Percentiles rank a stretch among this genome's conserved stretches.
These are phyloP conservation scores for Vachellia collinsii DNA, from an alignment of 306 rosid genomes.

Conservation along the genomic window DNA sequence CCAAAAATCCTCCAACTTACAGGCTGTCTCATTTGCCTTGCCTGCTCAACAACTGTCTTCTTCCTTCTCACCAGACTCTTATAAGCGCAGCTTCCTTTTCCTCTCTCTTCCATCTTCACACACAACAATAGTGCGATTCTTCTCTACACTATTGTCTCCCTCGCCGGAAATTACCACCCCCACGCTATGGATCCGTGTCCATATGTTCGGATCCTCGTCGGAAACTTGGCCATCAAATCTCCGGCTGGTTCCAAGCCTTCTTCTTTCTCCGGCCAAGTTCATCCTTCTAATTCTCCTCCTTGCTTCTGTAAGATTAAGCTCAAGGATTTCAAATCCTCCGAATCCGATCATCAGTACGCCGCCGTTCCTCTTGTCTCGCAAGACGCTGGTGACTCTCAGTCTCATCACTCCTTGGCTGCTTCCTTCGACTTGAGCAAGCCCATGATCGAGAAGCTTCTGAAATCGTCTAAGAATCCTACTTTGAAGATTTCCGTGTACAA, in stretches of 20 bases:
- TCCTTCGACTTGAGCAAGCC: conserved; percentile 59
- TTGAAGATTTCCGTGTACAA: conserved; percentile 59
- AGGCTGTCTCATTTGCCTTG: conserved; percentile 43
- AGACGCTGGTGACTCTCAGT: conserved; percentile 5
- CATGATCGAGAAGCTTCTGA: conserved; percentile 45
- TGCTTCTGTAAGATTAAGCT: conserved; percentile 71
- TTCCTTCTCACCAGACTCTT: background rate
- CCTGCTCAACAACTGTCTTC: conserved; percentile 16
- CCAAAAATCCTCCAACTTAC: conserved; percentile 31
- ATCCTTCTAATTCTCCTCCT: conserved; percentile 59
- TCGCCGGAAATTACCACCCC: background rate
- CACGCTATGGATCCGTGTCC: conserved; percentile 74
- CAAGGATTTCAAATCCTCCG: conserved; percentile 41
- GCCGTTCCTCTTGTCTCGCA: conserved; percentile 48
- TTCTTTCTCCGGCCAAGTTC: conserved; percentile 59
- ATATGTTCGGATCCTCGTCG: conserved; percentile 71
- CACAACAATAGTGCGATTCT: background rate
- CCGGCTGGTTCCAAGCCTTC: conserved; percentile 55
- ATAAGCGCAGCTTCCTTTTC: background rate
- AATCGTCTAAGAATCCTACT: conserved; percentile 27
- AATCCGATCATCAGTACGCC: conserved; percentile 34
- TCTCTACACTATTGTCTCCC: background rate
- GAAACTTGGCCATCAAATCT: conserved; percentile 66
- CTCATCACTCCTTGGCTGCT: conserved; percentile 54
- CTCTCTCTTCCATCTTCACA: background rate